Evolutionary conservation across 2,329 filamentous ascomycete genomes (phyloP), one percentile per base, ranked within the genome.

Genomic region (Penicillium vulpinum): DNA sequence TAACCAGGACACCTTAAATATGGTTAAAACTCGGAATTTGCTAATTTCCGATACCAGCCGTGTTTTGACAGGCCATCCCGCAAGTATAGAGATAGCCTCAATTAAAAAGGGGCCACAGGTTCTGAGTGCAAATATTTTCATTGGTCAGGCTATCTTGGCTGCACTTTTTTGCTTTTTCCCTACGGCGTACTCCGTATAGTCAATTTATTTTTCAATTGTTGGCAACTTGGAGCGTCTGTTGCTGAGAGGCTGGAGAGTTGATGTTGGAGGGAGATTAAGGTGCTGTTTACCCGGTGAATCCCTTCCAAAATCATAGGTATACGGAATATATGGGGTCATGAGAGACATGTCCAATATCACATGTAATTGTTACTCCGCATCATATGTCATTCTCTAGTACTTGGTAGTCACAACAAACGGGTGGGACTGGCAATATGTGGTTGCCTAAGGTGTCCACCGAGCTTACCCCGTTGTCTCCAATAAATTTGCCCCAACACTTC

Each of bases 401-500:
- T n/a, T n/a, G n/a, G n/a, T n/a, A n/a, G n/a, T n/a, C n/a, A n/a
- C n/a, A n/a, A n/a, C n/a, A n/a, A n/a, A n/a, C n/a, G n/a, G n/a
- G n/a, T n/a, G n/a, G n/a, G n/a, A n/a, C n/a, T n/a, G n/a, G n/a
- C n/a, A n/a, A n/a, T n/a, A n/a, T n/a, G 26, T 28, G 7, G 26
- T 8, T 28, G 26, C 26, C 26, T 28, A 6, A 28, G 26, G 26
- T 29, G 41, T 45, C 28, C n/a, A n/a, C n/a, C n/a, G n/a, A n/a
- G n/a, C n/a, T n/a, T n/a, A n/a, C n/a, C n/a, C n/a, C n/a, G n/a
- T n/a, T n/a, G n/a, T n/a, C n/a, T n/a, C n/a, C n/a, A n/a, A n/a
- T n/a, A n/a, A n/a, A n/a, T n/a, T n/a, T n/a, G n/a, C 55, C 77
- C 72, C 83, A 83, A 86, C 5, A 85, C 71, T 85, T 79, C 15